A percentile compares a stretch with the other conserved stretches of the same genome.
Evolutionary conservation across 2,329 filamentous ascomycete genomes (phyloP).

Genomic region (Ophiostoma perfectum): DNA sequence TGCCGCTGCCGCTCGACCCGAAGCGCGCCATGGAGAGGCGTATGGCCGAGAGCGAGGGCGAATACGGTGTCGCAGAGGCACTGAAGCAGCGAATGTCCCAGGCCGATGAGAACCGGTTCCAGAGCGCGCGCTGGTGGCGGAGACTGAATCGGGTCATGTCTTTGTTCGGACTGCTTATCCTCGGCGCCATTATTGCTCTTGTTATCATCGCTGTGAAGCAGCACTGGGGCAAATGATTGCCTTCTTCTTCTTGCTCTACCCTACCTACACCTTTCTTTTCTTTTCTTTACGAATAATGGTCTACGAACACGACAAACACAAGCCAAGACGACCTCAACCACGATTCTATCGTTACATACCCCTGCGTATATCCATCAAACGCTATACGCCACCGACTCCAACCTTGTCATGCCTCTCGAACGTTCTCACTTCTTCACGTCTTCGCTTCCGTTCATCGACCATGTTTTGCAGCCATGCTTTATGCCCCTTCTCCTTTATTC

Average conservation of each 20-base stretch:
- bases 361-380: too few relatives aligned
- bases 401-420: background rate
- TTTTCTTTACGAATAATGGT: background rate
- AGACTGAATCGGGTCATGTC: conserved; percentile 56
- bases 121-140: conserved; percentile 56
- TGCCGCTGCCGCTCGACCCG: conserved; percentile 62
- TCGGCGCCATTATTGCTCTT: conserved; percentile 49
- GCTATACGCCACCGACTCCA: too few relatives aligned
- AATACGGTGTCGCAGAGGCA: conserved; percentile 37
- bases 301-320: too few relatives aligned
- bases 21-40: conserved; percentile 47
- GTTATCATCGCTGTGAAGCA: conserved; percentile 48
- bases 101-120: conserved; percentile 43
- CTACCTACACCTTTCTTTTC: background rate
- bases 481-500: background rate
- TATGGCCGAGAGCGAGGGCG: conserved; percentile 36
- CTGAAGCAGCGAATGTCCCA: conserved; percentile 34
- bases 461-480: background rate
- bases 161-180: conserved; percentile 49
- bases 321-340: too few relatives aligned
- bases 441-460: background rate
- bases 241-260: background rate
- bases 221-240: conserved; percentile 38
- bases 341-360: too few relatives aligned
- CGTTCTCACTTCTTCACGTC: background rate